These are phyloP conservation scores for Cadophora sp. DNA, from an alignment of 2,329 filamentous ascomycete genomes.

Conservation along the genomic window DNA sequence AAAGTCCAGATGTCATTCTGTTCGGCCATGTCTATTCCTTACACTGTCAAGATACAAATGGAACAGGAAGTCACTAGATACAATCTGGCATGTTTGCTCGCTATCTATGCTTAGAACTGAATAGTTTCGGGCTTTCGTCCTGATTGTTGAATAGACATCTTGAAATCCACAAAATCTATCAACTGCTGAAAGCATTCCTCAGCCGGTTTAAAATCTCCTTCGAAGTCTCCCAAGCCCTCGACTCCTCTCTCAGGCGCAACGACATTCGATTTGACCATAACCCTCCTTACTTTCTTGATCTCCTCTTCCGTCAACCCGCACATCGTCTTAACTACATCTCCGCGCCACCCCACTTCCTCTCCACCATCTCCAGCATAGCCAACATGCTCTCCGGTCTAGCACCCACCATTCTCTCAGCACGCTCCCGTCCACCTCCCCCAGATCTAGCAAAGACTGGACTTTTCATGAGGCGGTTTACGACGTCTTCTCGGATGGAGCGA, in stretches of 20 bases:
- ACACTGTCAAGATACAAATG: too few species aligned
- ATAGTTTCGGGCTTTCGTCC: too few species aligned
- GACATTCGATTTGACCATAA: conserved; percentile 18
- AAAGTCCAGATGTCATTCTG: too few species aligned
- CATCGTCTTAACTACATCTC: conserved; percentile 30
- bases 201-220: conserved; percentile 10
- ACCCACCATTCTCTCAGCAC: conserved; percentile 37
- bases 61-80: too few species aligned
- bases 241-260: background rate
- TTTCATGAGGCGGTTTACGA: conserved; percentile 46
- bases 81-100: too few species aligned
- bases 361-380: conserved; percentile 35
- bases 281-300: conserved; percentile 28
- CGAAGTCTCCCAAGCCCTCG: conserved; percentile 15
- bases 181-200: conserved; percentile 15
- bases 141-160: too few species aligned
- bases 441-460: conserved; percentile 31
- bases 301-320: conserved; percentile 29
- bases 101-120: too few species aligned
- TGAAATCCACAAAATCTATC: background rate
- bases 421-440: conserved; percentile 27
- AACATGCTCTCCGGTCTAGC: conserved; percentile 38
- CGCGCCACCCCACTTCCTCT: conserved; percentile 34
- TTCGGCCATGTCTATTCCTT: too few species aligned
- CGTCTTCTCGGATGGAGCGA: conserved; percentile 53